phyloP scores from a whole-genome alignment of 192 early-diverging fungal genomes.

The Entomortierella lignicola region DNA sequence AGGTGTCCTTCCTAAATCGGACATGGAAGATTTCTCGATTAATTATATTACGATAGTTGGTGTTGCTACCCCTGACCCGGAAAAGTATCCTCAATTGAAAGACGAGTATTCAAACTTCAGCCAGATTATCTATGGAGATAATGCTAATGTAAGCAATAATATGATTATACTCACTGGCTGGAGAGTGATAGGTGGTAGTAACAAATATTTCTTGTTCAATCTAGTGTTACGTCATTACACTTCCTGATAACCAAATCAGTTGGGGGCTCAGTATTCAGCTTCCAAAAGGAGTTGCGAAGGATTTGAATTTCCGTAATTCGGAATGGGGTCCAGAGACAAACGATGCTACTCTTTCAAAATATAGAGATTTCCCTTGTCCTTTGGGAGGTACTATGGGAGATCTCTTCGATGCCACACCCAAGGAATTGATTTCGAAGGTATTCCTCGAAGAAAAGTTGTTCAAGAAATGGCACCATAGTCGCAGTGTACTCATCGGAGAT shows the following conservation, averaged over 20 bases:
- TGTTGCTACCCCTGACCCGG: background rate
- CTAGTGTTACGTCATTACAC: background rate
- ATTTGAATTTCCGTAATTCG: background rate
- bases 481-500: conserved; percentile 7
- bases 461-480: background rate
- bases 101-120: background rate
- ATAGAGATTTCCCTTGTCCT: background rate
- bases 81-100: background rate
- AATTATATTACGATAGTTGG: background rate
- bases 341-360: background rate
- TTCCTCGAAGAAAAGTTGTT: conserved; percentile 11
- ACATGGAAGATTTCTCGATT: background rate
- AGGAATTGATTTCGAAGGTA: background rate
- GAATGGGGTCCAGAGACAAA: conserved; percentile 8
- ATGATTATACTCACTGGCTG: background rate
- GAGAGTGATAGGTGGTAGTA: background rate
- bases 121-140: background rate
- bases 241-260: background rate
- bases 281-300: background rate
- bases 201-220: background rate
- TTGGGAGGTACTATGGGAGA: conserved; percentile 7
- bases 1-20: background rate
- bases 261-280: background rate
- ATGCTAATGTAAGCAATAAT: background rate
- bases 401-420: conserved; percentile 2